These are phyloP conservation scores for Claviceps citrina DNA, from an alignment of 2,329 filamentous ascomycete genomes.

Conservation along the genomic window DNA sequence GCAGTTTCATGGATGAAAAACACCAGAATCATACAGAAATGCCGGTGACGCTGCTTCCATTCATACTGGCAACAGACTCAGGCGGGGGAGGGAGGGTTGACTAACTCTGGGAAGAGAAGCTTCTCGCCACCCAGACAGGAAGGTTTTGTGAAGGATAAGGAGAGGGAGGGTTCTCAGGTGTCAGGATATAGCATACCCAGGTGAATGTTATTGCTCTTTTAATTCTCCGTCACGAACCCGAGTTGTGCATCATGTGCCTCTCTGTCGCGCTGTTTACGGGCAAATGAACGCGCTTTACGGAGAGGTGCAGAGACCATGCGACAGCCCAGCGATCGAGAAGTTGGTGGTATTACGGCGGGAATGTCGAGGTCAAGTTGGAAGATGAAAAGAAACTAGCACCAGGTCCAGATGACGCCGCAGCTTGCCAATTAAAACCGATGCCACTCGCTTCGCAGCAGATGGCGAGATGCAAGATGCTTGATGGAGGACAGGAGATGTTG, in stretches of 20 bases:
- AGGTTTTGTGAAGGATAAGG: constrained; percentile 6
- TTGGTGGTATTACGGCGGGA: constrained; percentile 6
- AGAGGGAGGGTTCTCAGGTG: constrained; percentile 12
- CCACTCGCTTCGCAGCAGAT: constrained; percentile 12
- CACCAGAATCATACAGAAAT: constrained; percentile 6
- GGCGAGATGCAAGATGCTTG: constrained; percentile 12
- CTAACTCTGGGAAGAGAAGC: background rate
- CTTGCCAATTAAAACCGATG: constrained; percentile 12
- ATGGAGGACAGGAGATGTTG: constrained; percentile 18
- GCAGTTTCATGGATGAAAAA: constrained; percentile 5
- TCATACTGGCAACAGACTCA: constrained; percentile 6
- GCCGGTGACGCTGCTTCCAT: constrained; percentile 6
- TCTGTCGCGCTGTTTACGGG: constrained; percentile 20
- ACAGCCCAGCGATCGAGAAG: constrained; percentile 5
- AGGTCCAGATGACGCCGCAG: constrained; percentile 11
- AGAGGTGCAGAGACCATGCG: constrained; percentile 6
- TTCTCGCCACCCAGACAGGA: background rate
- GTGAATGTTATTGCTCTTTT: constrained; percentile 13
- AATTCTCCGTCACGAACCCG: constrained; percentile 7
- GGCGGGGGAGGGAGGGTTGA: background rate
- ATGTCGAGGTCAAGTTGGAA: constrained; percentile 6
- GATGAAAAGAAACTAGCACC: constrained; percentile 8
- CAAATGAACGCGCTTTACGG: constrained; percentile 14
- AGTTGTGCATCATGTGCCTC: constrained; percentile 4
- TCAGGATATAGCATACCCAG: constrained; percentile 17